A percentile compares a stretch with the other conserved stretches of the same genome.
Evolutionary conservation across 768 basidiomycete species (phyloP).

Genomic region (Suillus hirtellus): DNA sequence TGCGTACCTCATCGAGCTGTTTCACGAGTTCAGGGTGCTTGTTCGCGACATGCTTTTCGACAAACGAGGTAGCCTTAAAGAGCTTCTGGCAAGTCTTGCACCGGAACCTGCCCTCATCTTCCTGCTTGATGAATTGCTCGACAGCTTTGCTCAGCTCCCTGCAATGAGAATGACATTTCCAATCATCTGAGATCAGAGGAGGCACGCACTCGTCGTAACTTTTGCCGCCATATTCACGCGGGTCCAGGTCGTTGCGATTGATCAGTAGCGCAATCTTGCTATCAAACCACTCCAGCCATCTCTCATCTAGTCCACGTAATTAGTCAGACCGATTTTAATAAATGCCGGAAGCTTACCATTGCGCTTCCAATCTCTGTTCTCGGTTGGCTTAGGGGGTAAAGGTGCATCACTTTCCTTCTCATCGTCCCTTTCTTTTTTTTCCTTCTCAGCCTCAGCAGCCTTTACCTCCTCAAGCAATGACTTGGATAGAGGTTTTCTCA

Average conservation of each 20-base stretch:
- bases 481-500: constrained; percentile 74
- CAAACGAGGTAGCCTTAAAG: constrained; percentile 96
- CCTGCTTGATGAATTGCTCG: constrained; percentile 85
- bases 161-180: constrained; percentile 20
- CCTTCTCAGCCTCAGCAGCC: constrained; percentile 49
- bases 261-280: constrained; percentile 81
- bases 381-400: constrained; percentile 36
- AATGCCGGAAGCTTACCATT: constrained; percentile 52
- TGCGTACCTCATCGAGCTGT: constrained; percentile 77
- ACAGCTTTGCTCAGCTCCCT: constrained; percentile 83
- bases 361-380: constrained; percentile 55
- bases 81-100: constrained; percentile 97
- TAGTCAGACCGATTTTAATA: constrained; percentile 14
- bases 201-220: constrained; percentile 80
- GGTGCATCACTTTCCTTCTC: constrained; percentile 39
- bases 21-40: constrained; percentile 90
- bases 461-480: constrained; percentile 60
- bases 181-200: constrained; percentile 13
- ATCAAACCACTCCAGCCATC: constrained; percentile 90
- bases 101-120: constrained; percentile 95
- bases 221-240: constrained; percentile 87
- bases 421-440: constrained; percentile 48
- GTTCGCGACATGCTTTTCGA: constrained; percentile 95
- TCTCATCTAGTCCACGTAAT: constrained; percentile 60
- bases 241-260: constrained; percentile 77